Conservation (phyloP, 2,329 filamentous ascomycete genomes). For the Colletotrichum abscissum region DNA sequence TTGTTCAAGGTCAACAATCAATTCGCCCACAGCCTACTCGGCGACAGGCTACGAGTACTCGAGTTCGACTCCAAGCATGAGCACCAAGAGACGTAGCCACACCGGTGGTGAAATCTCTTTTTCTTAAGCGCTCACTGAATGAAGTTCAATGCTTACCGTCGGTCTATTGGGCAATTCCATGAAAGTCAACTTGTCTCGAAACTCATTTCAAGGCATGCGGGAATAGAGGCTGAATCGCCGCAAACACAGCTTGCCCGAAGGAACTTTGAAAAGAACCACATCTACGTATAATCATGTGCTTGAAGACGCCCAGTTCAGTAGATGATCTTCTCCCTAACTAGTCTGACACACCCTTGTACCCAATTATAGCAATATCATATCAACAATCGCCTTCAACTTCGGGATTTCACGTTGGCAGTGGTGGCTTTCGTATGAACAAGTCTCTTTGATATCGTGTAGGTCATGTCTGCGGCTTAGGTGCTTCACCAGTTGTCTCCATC, state of each 20-base stretch:
- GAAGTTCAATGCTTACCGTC: too few relatives aligned
- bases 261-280: background rate
- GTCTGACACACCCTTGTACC: background rate
- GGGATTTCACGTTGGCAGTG: background rate
- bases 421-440: background rate
- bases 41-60: too few relatives aligned
- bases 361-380: background rate
- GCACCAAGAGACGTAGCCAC: too few relatives aligned
- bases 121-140: background rate
- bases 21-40: too few relatives aligned
- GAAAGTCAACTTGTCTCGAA: background rate
- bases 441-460: background rate
- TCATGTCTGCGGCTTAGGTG: background rate
- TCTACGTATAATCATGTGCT: background rate
- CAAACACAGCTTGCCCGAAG: background rate
- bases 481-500: background rate
- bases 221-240: background rate
- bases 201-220: background rate
- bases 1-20: too few relatives aligned
- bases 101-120: background rate
- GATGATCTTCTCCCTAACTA: background rate
- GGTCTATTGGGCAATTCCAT: too few relatives aligned
- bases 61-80: too few relatives aligned
- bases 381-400: background rate
- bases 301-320: background rate